Evolutionary conservation across 2,329 filamentous ascomycete genomes (phyloP).

Genomic region (Coleophoma eucalyptorum): DNA sequence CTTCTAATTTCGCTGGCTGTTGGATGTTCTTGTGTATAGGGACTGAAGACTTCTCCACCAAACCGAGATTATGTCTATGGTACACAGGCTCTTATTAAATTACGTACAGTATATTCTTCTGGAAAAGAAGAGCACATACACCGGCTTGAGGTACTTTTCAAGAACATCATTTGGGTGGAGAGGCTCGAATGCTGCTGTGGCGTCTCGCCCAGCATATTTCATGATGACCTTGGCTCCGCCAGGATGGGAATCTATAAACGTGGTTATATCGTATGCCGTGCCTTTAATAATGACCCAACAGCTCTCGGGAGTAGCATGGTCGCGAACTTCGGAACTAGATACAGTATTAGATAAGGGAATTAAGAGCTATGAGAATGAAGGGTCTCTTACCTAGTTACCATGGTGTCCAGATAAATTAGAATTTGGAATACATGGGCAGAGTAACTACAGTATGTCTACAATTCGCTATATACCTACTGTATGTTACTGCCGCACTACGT

Average conservation of each 20-base stretch:
- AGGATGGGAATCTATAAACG: constrained; percentile 82
- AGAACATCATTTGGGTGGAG: constrained; percentile 26
- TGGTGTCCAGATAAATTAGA: too few relatives aligned
- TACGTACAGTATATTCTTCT: neutral
- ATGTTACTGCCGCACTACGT: too few relatives aligned
- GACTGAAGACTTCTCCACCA: neutral
- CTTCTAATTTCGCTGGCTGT: neutral
- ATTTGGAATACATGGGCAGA: too few relatives aligned
- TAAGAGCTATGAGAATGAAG: too few relatives aligned
- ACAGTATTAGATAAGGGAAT: too few relatives aligned
- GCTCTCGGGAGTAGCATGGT: too few relatives aligned
- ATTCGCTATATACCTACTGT: too few relatives aligned
- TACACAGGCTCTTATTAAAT: neutral
- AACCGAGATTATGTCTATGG: neutral
- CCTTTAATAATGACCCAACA: constrained; percentile 6
- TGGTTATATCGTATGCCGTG: constrained; percentile 89
- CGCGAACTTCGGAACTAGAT: too few relatives aligned
- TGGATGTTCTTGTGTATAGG: neutral
- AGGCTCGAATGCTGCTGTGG: constrained; percentile 43
- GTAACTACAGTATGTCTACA: too few relatives aligned
- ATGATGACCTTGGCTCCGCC: constrained; percentile 82
- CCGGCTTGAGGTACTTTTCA: constrained; percentile 11
- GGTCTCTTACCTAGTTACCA: too few relatives aligned
- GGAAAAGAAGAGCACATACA: neutral
- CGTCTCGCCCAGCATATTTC: constrained; percentile 82